A percentile compares a stretch with the other conserved stretches of the same genome.
phyloP scores from a whole-genome alignment of 2,329 filamentous ascomycete genomes.

The Apiospora rasikravindrae region DNA sequence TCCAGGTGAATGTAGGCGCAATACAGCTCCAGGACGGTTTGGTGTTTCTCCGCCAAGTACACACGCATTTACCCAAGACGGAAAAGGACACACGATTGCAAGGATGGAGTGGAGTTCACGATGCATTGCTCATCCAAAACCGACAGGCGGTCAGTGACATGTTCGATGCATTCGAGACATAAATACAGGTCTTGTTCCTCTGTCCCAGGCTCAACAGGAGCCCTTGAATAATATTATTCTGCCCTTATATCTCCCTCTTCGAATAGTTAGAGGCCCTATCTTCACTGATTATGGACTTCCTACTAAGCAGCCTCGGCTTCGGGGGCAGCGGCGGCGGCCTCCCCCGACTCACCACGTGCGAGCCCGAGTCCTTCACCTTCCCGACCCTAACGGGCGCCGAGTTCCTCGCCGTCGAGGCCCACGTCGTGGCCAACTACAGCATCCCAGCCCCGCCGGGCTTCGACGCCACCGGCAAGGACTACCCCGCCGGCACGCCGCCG shows the following conservation, averaged over 20 bases:
- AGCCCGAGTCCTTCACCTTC: not conserved
- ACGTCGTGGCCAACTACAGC: slow-evolving; percentile 12
- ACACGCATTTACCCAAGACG: not conserved
- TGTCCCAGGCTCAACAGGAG: no score
- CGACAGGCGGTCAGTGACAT: not conserved
- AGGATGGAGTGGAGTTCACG: not conserved
- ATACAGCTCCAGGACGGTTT: not conserved
- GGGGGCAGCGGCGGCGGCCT: not conserved
- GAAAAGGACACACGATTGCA: not conserved
- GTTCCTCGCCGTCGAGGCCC: slow-evolving; percentile 15
- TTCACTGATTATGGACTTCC: not conserved
- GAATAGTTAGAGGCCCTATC: not conserved
- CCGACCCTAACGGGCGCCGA: slow-evolving; percentile 11
- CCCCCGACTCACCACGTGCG: not conserved
- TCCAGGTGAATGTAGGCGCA: not conserved
- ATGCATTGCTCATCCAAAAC: not conserved
- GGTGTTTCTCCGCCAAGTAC: not conserved
- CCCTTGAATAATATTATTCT: not conserved
- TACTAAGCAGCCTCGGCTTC: not conserved
- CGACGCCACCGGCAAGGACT: not conserved
- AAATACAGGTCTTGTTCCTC: not conserved
- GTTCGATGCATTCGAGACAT: not conserved
- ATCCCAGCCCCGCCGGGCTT: not conserved
- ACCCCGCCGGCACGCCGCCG: not conserved
- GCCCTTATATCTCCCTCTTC: not conserved